phyloP scores from a whole-genome alignment of 371 early-diverging fungal species.

The Mucor mucedo region DNA sequence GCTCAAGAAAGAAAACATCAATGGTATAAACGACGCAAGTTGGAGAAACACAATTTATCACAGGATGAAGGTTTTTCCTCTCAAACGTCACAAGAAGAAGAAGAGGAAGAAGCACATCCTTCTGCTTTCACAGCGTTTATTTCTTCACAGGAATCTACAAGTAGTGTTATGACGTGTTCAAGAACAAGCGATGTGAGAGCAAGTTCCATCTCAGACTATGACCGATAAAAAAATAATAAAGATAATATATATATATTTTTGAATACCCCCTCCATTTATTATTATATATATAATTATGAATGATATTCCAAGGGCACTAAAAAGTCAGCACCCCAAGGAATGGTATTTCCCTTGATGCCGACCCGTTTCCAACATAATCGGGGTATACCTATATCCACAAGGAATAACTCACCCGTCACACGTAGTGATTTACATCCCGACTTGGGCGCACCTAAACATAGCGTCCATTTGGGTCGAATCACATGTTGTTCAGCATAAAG shows the following conservation, averaged over 20 bases:
- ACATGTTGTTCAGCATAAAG: slow-evolving; percentile 33
- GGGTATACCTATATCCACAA: slow-evolving; percentile 84
- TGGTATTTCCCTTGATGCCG: slow-evolving; percentile 59
- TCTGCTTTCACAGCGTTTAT: not conserved
- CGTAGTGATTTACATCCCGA: slow-evolving; percentile 59
- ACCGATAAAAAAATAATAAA: slow-evolving; percentile 4
- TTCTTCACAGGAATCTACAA: slow-evolving; percentile 3
- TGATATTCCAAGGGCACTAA: slow-evolving; percentile 69
- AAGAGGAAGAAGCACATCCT: not conserved
- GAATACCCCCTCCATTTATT: too few relatives aligned
- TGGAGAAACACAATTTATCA: slow-evolving; percentile 26
- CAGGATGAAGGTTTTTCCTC: slow-evolving; percentile 24
- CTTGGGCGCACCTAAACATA: slow-evolving; percentile 79
- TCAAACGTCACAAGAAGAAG: slow-evolving; percentile 10
- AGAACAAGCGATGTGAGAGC: slow-evolving; percentile 40
- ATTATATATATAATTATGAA: not conserved
- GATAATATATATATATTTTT: not conserved
- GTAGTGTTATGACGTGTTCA: slow-evolving; percentile 4
- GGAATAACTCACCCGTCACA: slow-evolving; percentile 72
- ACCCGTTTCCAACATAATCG: slow-evolving; percentile 64
- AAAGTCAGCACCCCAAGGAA: slow-evolving; percentile 78
- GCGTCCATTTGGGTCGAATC: slow-evolving; percentile 72
- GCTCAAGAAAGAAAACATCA: slow-evolving; percentile 70
- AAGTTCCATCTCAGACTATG: slow-evolving; percentile 17
- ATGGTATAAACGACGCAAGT: slow-evolving; percentile 65